Percentiles rank a stretch among this genome's conserved stretches.
Evolutionary conservation across 306 rosid species (phyloP).

Genomic region (Fagus sylvatica): DNA sequence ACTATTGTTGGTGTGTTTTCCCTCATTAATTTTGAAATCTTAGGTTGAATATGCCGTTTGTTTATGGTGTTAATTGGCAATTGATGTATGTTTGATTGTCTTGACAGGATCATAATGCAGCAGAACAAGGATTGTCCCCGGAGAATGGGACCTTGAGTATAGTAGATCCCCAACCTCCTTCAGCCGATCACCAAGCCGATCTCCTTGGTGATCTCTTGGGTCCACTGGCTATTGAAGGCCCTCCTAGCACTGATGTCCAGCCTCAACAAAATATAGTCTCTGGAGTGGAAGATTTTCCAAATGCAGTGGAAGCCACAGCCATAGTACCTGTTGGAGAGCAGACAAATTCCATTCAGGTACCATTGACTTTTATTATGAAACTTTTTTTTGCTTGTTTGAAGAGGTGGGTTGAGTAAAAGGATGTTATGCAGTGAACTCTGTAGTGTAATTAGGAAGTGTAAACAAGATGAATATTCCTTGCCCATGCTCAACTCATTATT

Average conservation of each 20-base stretch:
- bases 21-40: slow-evolving; percentile 11
- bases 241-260: slow-evolving; percentile 55
- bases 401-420: not conserved
- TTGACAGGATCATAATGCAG: slow-evolving; percentile 64
- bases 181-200: slow-evolving; percentile 73
- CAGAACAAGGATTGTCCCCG: slow-evolving; percentile 47
- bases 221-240: slow-evolving; percentile 95
- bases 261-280: slow-evolving; percentile 44
- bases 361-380: not conserved
- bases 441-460: not conserved
- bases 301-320: slow-evolving; percentile 66
- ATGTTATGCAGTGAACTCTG: not conserved
- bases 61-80: slow-evolving; percentile 16
- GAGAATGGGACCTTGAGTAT: slow-evolving; percentile 69
- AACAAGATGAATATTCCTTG: not conserved
- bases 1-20: not conserved
- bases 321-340: slow-evolving; percentile 89
- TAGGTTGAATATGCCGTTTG: not conserved
- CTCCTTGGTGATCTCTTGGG: slow-evolving; percentile 85
- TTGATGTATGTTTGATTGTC: slow-evolving; percentile 18
- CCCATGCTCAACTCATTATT: not conserved
- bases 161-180: slow-evolving; percentile 58
- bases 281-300: slow-evolving; percentile 50
- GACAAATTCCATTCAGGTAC: slow-evolving; percentile 81
- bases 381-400: not conserved